Evolutionary conservation across 2,329 filamentous ascomycete species (phyloP).

Genomic region (Pseudogymnoascus sp.): DNA sequence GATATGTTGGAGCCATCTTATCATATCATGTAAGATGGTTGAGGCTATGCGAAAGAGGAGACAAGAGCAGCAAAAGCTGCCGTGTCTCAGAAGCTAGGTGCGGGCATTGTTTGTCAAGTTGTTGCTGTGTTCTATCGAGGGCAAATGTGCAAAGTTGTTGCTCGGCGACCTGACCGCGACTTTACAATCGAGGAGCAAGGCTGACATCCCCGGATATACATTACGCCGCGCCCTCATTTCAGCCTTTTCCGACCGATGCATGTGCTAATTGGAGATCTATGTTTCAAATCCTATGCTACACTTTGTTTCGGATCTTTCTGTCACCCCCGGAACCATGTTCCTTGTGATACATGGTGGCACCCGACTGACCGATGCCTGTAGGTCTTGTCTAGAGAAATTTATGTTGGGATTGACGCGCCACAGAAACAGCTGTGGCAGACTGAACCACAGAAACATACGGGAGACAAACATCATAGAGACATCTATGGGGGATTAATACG

Average conservation of each 20-base stretch:
- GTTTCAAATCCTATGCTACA: not conserved
- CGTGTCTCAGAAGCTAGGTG: not conserved
- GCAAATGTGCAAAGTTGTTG: conserved; percentile 6
- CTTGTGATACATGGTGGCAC: not conserved
- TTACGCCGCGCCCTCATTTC: conserved; percentile 7
- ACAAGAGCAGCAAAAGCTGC: conserved; percentile 6
- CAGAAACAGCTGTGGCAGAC: too few species aligned
- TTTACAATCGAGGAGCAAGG: conserved; percentile 7
- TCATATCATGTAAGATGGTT: conserved; percentile 5
- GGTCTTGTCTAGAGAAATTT: not conserved
- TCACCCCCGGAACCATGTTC: not conserved
- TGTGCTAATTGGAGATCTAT: not conserved
- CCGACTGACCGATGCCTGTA: not conserved
- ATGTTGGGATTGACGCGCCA: not conserved
- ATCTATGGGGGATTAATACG: too few species aligned
- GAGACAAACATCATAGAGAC: too few species aligned
- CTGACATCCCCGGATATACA: conserved; percentile 5
- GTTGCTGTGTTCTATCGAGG: conserved; percentile 5
- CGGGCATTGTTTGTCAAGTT: not conserved
- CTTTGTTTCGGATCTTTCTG: not conserved
- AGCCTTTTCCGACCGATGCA: conserved; percentile 8
- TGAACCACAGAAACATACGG: too few species aligned
- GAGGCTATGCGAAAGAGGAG: conserved; percentile 2
- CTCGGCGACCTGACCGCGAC: conserved; percentile 7
- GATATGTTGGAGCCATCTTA: conserved; percentile 28